These are phyloP conservation scores for Cryptococcus sp. DNA, from an alignment of 1,284 basidiomycete species.

Conservation along the genomic window DNA sequence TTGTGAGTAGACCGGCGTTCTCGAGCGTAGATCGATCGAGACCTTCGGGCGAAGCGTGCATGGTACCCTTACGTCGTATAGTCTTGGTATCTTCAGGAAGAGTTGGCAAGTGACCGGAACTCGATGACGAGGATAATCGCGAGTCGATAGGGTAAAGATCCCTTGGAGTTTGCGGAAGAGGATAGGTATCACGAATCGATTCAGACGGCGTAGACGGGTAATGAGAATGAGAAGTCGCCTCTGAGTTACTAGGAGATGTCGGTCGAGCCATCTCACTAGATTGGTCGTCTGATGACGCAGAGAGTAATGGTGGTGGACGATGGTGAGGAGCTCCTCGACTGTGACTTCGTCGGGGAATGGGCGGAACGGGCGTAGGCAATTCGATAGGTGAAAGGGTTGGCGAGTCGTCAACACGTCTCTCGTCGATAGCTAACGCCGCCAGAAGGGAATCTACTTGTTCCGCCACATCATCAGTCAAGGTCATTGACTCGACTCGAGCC, in stretches of 20 bases:
- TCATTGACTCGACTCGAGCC: conserved; percentile 6
- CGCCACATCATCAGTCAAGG: conserved; percentile 1
- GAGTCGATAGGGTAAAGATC: neutral
- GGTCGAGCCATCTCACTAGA: conserved; percentile 1
- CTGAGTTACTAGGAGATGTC: conserved; percentile 29
- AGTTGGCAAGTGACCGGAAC: neutral
- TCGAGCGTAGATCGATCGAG: conserved; percentile 2
- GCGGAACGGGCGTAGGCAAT: neutral
- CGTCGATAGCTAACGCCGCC: conserved; percentile 10
- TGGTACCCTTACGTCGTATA: neutral
- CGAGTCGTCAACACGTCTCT: neutral
- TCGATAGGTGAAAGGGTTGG: neutral
- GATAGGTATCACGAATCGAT: conserved; percentile 8
- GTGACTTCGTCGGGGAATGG: neutral
- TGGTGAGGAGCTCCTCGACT: neutral
- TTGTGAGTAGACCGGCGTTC: neutral
- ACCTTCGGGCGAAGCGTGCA: neutral
- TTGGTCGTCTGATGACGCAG: neutral
- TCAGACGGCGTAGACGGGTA: conserved; percentile 30
- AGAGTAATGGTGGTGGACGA: neutral
- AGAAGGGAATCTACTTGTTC: conserved; percentile 14
- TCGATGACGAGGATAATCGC: neutral
- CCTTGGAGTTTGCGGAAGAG: neutral
- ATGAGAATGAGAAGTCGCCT: conserved; percentile 20
- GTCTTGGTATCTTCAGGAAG: neutral